Percentiles rank a stretch among this genome's conserved stretches.
Evolutionary conservation across 2,329 filamentous ascomycete genomes (phyloP).

Genomic region (Stemphylium beticola): DNA sequence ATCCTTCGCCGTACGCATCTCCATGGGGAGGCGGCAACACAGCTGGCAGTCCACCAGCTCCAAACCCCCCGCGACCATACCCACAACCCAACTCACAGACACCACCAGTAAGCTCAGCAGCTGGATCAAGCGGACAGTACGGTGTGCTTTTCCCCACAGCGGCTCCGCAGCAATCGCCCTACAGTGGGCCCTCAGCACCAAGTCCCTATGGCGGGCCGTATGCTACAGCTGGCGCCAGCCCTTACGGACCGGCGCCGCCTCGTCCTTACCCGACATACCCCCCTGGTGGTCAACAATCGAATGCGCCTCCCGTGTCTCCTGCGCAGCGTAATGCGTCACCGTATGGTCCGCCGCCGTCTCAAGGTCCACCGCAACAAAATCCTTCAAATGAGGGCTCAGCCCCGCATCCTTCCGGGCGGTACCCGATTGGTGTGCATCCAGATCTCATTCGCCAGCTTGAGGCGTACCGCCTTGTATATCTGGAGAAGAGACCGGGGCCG

Average conservation of each 20-base stretch:
- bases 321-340: slow-evolving; percentile 16
- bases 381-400: slow-evolving; percentile 10
- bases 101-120: slow-evolving; percentile 29
- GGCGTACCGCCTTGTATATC: slow-evolving; percentile 42
- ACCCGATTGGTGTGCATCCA: slow-evolving; percentile 35
- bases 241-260: slow-evolving; percentile 33
- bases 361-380: slow-evolving; percentile 11
- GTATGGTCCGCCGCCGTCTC: slow-evolving; percentile 17
- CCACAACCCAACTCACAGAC: slow-evolving; percentile 34
- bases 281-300: slow-evolving; percentile 26
- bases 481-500: slow-evolving; percentile 29
- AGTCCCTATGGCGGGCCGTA: slow-evolving; percentile 41
- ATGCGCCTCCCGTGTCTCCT: slow-evolving; percentile 18
- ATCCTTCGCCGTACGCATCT: slow-evolving; percentile 44
- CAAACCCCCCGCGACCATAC: slow-evolving; percentile 40
- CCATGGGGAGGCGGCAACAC: slow-evolving; percentile 45
- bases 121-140: slow-evolving; percentile 39
- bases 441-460: slow-evolving; percentile 43
- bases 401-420: slow-evolving; percentile 37
- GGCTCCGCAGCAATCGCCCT: slow-evolving; percentile 30
- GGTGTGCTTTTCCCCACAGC: slow-evolving; percentile 44
- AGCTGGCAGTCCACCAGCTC: slow-evolving; percentile 33
- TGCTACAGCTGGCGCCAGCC: slow-evolving; percentile 35
- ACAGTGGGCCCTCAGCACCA: slow-evolving; percentile 27
- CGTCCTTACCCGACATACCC: slow-evolving; percentile 40